Conservation (phyloP, 192 early-diverging fungal species). For the Gamsiella multidivaricata region DNA sequence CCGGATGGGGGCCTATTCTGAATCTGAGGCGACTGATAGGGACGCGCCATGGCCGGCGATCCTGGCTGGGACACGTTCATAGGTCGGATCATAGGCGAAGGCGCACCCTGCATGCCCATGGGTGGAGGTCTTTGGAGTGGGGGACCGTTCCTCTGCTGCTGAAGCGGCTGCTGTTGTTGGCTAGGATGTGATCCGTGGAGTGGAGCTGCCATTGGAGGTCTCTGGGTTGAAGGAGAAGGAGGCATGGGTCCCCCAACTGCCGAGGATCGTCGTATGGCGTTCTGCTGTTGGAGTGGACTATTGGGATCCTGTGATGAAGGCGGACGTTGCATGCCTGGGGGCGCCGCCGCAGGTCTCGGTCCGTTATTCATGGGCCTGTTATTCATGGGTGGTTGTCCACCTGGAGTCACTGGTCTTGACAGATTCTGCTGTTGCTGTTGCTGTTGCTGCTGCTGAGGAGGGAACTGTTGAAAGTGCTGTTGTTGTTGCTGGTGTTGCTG, state of each 20-base stretch:
- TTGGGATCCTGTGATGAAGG: slow-evolving; percentile 19
- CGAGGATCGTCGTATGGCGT: slow-evolving; percentile 29
- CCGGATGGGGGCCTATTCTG: slow-evolving; percentile 28
- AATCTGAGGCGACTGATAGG: slow-evolving; percentile 47
- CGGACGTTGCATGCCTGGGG: slow-evolving; percentile 27
- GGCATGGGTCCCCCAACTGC: slow-evolving; percentile 9
- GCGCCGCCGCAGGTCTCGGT: slow-evolving; percentile 19
- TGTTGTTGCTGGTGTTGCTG: slow-evolving; percentile 21
- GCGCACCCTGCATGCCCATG: slow-evolving; percentile 27
- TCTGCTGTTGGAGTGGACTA: slow-evolving; percentile 13
- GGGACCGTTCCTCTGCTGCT: slow-evolving; percentile 12
- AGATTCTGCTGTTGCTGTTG: slow-evolving; percentile 9
- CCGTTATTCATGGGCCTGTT: slow-evolving; percentile 31
- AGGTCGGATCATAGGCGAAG: slow-evolving; percentile 48
- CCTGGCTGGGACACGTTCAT: slow-evolving; percentile 28
- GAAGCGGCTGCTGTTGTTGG: slow-evolving; percentile 11
- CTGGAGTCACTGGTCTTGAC: slow-evolving; percentile 1
- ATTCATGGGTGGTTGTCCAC: slow-evolving; percentile 23
- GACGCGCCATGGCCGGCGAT: slow-evolving; percentile 39
- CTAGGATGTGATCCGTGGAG: slow-evolving; percentile 29
- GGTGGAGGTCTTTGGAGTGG: slow-evolving; percentile 35
- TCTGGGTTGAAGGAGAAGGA: slow-evolving; percentile 34
- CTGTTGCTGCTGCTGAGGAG: slow-evolving; percentile 15
- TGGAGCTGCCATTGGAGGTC: slow-evolving; percentile 37
- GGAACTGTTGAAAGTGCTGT: not conserved